A percentile compares a stretch with the other conserved stretches of the same genome.
Conservation (phyloP, 306 rosid genomes). For the Carpinus viminea region DNA sequence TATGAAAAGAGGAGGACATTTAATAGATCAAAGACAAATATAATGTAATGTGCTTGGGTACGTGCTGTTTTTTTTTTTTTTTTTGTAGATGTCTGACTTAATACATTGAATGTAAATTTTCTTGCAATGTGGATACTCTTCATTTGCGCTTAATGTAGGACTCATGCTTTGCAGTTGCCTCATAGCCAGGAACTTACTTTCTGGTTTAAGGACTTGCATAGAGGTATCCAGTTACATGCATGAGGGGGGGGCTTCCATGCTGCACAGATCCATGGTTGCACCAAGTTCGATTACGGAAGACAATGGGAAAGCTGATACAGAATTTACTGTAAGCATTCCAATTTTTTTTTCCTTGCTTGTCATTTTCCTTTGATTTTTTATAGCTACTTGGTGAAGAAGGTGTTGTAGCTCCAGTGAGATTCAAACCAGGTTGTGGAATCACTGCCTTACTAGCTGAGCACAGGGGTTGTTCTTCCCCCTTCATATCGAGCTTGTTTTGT, state of each 20-base stretch:
- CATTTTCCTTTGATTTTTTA: background rate
- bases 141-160: constrained; percentile 27
- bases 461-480: background rate
- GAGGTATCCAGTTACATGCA: constrained; percentile 86
- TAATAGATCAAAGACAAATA: too few species aligned
- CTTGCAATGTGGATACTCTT: constrained; percentile 12
- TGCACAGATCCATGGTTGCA: constrained; percentile 42
- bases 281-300: constrained; percentile 57
- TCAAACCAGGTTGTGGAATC: background rate
- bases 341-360: constrained; percentile 21
- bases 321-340: constrained; percentile 50
- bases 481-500: background rate
- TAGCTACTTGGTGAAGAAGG: background rate
- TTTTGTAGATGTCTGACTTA: constrained; percentile 1
- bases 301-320: constrained; percentile 56
- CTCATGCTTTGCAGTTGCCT: constrained; percentile 78
- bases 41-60: background rate
- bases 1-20: too few species aligned
- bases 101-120: background rate
- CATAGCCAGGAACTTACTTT: constrained; percentile 92
- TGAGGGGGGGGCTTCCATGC: constrained; percentile 60
- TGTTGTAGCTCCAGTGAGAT: constrained; percentile 3
- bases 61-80: background rate
- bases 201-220: constrained; percentile 86
- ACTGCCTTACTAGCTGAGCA: background rate